Base-by-base conservation (phyloP, 345 rosid genomes). In the Hibiscus tridactylites region DNA sequence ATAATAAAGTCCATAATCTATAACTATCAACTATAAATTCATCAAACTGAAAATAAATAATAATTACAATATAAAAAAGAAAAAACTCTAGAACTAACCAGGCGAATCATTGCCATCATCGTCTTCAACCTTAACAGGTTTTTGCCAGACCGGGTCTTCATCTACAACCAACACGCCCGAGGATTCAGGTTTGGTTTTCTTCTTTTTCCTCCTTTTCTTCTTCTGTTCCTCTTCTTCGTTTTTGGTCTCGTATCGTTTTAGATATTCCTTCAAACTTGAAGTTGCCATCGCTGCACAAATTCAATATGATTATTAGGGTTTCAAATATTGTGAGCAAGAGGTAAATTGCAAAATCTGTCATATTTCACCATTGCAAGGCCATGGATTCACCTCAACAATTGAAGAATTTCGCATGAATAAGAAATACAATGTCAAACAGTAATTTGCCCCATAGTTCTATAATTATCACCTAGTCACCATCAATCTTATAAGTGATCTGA, bases 141-240 rank as follows among this genome's bases (percentile, higher is more conserved):
- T 95, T 73, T 90, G 93, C 99, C 99, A 95, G 68, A 87, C 86
- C 1, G 98, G 99, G 81, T 95, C 98, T 78, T 87, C 82, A 70
- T 95, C 98, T 5, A 92, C 97, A 61, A 92, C 91, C 47, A 87
- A 60, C 79, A 92, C 89, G 53, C 94, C 89, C 0, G 74, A 65
- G 0, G 81, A 67, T 54, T 75, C 88, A 11, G 86, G 79, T 73
- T 76, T 83, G 26, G 75, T 58, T 35, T 76, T 83, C 82, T 86
- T 91, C 78, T 82, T 89, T 79, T 79, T 85, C 75, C 85, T 88
- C 85, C 77, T 91, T 60, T 82, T 90, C 81, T 83, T 87, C 86
- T 81, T 93, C 68, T 82, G 89, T 79, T 83, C 88, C 21, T 87
- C 84, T 65, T 86, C 82, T 73, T 80, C 85, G 39, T 80, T 72